Conservation (phyloP, 495 filamentous ascomycete species). For the Amniculicola lignicola region DNA sequence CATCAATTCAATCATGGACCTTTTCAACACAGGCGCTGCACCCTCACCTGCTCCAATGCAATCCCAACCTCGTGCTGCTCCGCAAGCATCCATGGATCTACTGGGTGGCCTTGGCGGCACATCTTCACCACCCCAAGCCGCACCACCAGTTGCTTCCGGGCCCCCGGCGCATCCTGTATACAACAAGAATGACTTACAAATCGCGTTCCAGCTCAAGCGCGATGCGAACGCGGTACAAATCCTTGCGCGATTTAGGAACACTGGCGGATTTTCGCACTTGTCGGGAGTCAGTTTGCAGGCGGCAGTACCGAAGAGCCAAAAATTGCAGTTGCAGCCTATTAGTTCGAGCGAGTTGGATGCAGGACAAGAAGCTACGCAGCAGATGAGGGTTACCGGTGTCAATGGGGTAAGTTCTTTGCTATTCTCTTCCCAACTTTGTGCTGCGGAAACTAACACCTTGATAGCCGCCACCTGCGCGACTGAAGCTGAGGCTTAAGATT, state of each 20-base stretch:
- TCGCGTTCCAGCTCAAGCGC: constrained; percentile 78
- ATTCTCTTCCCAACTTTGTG: not conserved
- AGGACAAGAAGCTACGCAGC: constrained; percentile 80
- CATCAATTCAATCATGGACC: constrained; percentile 80
- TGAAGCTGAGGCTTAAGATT: constrained; percentile 83
- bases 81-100: constrained; percentile 51
- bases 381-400: constrained; percentile 77
- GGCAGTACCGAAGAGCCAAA: constrained; percentile 93
- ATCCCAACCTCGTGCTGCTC: constrained; percentile 35
- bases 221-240: constrained; percentile 73
- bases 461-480: constrained; percentile 61
- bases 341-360: constrained; percentile 70
- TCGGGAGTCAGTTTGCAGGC: constrained; percentile 78
- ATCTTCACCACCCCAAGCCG: constrained; percentile 48
- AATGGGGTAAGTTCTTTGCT: constrained; percentile 69
- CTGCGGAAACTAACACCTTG: constrained; percentile 19
- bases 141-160: constrained; percentile 37
- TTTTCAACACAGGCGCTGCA: constrained; percentile 58
- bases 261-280: constrained; percentile 60
- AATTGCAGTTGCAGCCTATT: constrained; percentile 82
- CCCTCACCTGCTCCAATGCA: constrained; percentile 25
- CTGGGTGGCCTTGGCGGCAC: constrained; percentile 38
- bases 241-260: constrained; percentile 77
- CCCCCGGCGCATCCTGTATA: constrained; percentile 64
- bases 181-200: constrained; percentile 76